phyloP scores from a whole-genome alignment of 1,284 basidiomycete genomes.

The Tylopilus orsonianus region DNA sequence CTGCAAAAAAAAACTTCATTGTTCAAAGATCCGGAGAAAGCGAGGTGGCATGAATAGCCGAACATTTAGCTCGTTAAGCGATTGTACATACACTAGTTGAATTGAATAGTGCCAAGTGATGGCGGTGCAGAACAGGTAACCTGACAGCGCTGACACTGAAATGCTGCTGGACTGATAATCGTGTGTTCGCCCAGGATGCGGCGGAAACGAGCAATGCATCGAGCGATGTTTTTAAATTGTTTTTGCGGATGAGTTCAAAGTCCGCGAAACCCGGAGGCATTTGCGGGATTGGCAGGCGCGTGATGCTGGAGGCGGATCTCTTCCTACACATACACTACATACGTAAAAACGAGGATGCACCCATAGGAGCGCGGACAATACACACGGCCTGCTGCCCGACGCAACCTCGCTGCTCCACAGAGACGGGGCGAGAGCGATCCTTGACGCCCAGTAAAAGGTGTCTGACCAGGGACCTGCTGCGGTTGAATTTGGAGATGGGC shows the following conservation, averaged over 20 bases:
- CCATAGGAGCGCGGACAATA: conserved; percentile 4
- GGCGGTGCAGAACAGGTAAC: conserved; percentile 9
- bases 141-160: conserved; percentile 7
- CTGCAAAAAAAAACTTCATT: not conserved
- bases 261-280: conserved; percentile 32
- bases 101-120: conserved; percentile 21
- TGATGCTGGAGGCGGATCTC: conserved; percentile 8
- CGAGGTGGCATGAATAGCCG: conserved; percentile 1
- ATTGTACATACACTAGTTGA: conserved; percentile 1
- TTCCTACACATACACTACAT: conserved; percentile 13
- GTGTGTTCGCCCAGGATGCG: not conserved
- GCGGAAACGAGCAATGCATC: not conserved
- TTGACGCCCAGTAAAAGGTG: conserved; percentile 4
- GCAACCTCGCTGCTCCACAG: conserved; percentile 20
- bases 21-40: not conserved
- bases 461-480: conserved; percentile 28
- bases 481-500: conserved; percentile 29
- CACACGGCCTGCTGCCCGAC: conserved; percentile 4
- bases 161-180: conserved; percentile 18
- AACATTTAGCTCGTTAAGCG: not conserved
- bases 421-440: conserved; percentile 15
- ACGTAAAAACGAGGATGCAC: conserved; percentile 21
- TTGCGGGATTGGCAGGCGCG: conserved; percentile 5
- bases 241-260: conserved; percentile 16
- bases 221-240: not conserved